A percentile compares a stretch with the other conserved stretches of the same genome.
These are phyloP conservation scores for Hypoxylon sp. DNA, from an alignment of 2,329 filamentous ascomycete species.

Conservation along the genomic window DNA sequence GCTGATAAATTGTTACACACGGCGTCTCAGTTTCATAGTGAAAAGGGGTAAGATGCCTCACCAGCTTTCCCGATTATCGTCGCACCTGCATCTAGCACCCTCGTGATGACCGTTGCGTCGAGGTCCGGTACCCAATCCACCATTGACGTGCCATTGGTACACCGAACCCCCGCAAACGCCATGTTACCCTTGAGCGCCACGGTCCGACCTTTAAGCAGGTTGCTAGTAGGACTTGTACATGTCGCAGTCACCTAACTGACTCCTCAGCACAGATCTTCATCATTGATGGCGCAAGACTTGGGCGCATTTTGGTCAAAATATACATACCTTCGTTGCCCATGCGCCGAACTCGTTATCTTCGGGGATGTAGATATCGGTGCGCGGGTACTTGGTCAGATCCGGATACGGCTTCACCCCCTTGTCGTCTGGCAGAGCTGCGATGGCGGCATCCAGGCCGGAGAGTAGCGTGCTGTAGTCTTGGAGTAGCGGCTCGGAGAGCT, in stretches of 20 bases:
- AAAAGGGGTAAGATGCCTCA: constrained; percentile 18
- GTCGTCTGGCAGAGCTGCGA: constrained; percentile 43
- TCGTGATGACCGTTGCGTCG: constrained; percentile 59
- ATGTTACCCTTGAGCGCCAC: constrained; percentile 63
- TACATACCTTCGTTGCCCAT: constrained; percentile 45
- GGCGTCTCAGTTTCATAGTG: neutral
- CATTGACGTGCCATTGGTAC: constrained; percentile 58
- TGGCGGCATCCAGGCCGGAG: constrained; percentile 39
- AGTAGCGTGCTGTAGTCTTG: constrained; percentile 41
- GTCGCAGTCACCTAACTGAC: constrained; percentile 39
- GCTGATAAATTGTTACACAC: constrained; percentile 43
- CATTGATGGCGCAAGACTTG: neutral
- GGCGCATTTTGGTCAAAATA: neutral
- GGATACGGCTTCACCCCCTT: constrained; percentile 38
- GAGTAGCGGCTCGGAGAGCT: constrained; percentile 35
- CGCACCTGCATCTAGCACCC: constrained; percentile 57
- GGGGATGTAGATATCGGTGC: constrained; percentile 47
- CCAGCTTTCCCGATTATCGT: constrained; percentile 56
- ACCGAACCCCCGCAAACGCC: constrained; percentile 57
- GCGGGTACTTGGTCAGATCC: constrained; percentile 46
- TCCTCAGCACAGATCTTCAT: constrained; percentile 16
- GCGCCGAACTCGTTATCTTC: constrained; percentile 44
- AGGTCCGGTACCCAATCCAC: constrained; percentile 54
- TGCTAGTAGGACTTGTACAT: constrained; percentile 40
- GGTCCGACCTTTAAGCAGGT: constrained; percentile 54